Evolutionary conservation across 176 grass and related monocot genomes (phyloP).

Genomic region (Aegilops bicornis): DNA sequence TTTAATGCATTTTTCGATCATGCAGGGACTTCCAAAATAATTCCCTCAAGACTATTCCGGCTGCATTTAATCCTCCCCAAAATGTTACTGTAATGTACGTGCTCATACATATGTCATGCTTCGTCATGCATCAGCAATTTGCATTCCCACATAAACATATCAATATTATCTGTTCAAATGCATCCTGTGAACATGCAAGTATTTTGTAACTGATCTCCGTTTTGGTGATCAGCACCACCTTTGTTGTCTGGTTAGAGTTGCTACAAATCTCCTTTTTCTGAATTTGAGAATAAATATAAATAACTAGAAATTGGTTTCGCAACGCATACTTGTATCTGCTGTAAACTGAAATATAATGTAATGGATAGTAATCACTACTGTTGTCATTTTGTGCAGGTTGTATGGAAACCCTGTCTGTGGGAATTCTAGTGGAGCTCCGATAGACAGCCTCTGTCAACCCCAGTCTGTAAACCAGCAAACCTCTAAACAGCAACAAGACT

Average conservation of each 20-base stretch:
- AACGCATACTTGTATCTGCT: neutral
- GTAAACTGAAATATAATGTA: neutral
- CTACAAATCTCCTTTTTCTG: neutral
- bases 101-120: constrained; percentile 17
- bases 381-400: constrained; percentile 63
- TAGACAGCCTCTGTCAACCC: constrained; percentile 43
- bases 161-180: constrained; percentile 3
- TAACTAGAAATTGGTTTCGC: neutral
- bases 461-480: constrained; percentile 33
- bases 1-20: constrained; percentile 26
- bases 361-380: neutral
- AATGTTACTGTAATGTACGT: constrained; percentile 89
- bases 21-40: constrained; percentile 89
- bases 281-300: neutral
- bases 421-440: constrained; percentile 33
- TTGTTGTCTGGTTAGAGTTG: neutral
- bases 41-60: constrained; percentile 55
- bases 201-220: neutral
- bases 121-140: constrained; percentile 17
- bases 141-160: constrained; percentile 10
- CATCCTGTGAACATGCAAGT: constrained; percentile 3
- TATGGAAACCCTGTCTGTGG: constrained; percentile 72
- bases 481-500: constrained; percentile 34
- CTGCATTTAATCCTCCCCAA: constrained; percentile 55
- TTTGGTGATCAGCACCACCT: neutral